Conservation (phyloP, 768 basidiomycete species). For the Phlebiopsis gigantea region DNA sequence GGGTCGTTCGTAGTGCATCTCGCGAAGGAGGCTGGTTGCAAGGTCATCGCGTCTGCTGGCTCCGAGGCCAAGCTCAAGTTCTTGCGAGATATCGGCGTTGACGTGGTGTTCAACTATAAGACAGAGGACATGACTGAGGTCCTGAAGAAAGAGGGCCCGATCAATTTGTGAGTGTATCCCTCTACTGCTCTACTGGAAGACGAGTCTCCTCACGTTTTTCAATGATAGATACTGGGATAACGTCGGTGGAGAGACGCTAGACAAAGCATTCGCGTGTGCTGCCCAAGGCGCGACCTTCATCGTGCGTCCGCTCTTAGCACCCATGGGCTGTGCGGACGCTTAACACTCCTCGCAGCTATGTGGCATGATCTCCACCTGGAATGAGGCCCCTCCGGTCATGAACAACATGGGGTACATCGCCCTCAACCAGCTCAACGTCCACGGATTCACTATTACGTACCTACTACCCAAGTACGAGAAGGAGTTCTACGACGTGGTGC, state of each 20-base stretch:
- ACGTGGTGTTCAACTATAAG: slow-evolving; percentile 73
- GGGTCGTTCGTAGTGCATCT: slow-evolving; percentile 53
- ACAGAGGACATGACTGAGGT: slow-evolving; percentile 45
- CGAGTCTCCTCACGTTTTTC: too few species aligned
- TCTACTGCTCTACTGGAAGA: too few species aligned
- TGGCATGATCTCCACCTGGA: slow-evolving; percentile 25
- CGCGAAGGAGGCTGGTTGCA: slow-evolving; percentile 37
- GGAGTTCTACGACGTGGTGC: slow-evolving; percentile 26
- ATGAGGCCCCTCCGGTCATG: slow-evolving; percentile 10
- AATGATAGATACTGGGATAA: slow-evolving; percentile 30
- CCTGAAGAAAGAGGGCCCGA: slow-evolving; percentile 49
- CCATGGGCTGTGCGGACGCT: neutral
- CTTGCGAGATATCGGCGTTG: slow-evolving; percentile 51
- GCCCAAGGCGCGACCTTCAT: slow-evolving; percentile 18
- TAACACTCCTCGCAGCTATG: too few species aligned
- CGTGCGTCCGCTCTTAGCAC: slow-evolving; percentile 11
- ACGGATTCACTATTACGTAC: slow-evolving; percentile 25
- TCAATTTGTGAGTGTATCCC: slow-evolving; percentile 44
- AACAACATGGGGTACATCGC: slow-evolving; percentile 23
- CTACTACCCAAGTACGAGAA: slow-evolving; percentile 21
- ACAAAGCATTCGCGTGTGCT: slow-evolving; percentile 19
- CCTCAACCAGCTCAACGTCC: slow-evolving; percentile 22
- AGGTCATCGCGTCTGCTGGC: slow-evolving; percentile 68
- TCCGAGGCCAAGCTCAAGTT: slow-evolving; percentile 66
- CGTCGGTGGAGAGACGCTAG: slow-evolving; percentile 26